Evolutionary conservation across 1,284 basidiomycete genomes (phyloP), one percentile per base, ranked within the genome.

Genomic region (Coniophora puteana): DNA sequence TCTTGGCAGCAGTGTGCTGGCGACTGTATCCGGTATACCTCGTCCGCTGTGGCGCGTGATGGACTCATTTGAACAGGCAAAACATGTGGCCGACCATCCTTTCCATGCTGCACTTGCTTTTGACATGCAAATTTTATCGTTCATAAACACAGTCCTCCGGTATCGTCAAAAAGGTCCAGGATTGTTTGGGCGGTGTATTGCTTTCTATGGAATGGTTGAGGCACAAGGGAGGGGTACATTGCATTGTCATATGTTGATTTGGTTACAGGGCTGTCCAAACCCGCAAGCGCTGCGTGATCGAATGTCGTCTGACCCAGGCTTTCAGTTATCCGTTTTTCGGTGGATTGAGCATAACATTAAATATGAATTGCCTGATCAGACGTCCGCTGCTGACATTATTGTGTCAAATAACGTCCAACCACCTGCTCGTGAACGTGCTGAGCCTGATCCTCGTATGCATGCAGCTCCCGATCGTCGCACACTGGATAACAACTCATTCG

Each of bases 131-230:
- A 52, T 58, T 3, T 24, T 17, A 0, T 39, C 29, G 0, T 58
- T 58, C 21, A 42, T 56, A 1, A 13, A 46, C 5, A 38, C 46
- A 0, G 33, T 57, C 2, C 25, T 57, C 1, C 31, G 40, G 3
- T 38, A 48, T 35, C n/a, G n/a, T n/a, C 38, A 45, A 8, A 8
- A 21, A 0, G 23, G 35, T 1, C 22, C 24, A 0, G 58, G 59
- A 2, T 29, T 54, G 4, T 55, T 61, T 33, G 59, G 62, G 2
- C 32, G 29, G 10, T 55, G 56, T 12, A 35, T 33, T 10, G 59
- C 49, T 0, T 65, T 62, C 30, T 60, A 54, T 40, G 61, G 55
- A 0, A 51, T 50, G 3, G 55, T 58, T 1, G 54, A 59, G 31
- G 51, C 56, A 1, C 58, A 59, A 41, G 54, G 52, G 2, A 36